A percentile compares a stretch with the other conserved stretches of the same genome.
phyloP scores from a whole-genome alignment of 257 asterid genomes.

The Handroanthus guayacan region DNA sequence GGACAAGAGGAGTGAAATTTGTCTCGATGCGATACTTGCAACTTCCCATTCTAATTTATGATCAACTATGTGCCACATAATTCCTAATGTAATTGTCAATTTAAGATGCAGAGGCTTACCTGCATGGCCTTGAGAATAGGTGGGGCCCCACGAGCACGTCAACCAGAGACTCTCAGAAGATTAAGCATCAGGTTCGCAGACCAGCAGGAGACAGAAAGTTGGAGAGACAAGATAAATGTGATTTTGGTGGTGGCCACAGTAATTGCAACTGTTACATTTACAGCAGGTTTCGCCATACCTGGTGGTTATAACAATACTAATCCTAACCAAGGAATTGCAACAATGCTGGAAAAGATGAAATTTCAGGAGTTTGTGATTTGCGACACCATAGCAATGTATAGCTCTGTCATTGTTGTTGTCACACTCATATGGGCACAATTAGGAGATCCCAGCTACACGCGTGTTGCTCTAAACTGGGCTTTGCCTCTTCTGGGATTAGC shows the following conservation, averaged over 20 bases:
- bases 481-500: slow-evolving; percentile 55
- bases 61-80: slow-evolving; percentile 5
- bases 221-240: slow-evolving; percentile 57
- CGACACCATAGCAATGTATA: slow-evolving; percentile 57
- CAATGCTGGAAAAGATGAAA: slow-evolving; percentile 46
- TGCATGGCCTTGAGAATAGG: slow-evolving; percentile 51
- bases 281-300: slow-evolving; percentile 59
- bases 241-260: slow-evolving; percentile 59
- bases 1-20: slow-evolving; percentile 8
- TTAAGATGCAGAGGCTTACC: slow-evolving; percentile 46
- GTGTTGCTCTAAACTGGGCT: slow-evolving; percentile 45
- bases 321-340: slow-evolving; percentile 54
- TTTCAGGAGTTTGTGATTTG: slow-evolving; percentile 56
- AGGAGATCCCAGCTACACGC: slow-evolving; percentile 50
- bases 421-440: slow-evolving; percentile 62
- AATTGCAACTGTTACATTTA: slow-evolving; percentile 58
- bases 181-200: slow-evolving; percentile 32
- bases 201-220: slow-evolving; percentile 46
- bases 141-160: slow-evolving; percentile 48
- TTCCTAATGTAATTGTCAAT: neutral
- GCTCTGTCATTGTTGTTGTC: slow-evolving; percentile 52
- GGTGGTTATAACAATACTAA: slow-evolving; percentile 50
- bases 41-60: neutral
- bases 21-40: neutral
- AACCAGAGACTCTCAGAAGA: slow-evolving; percentile 35